phyloP scores from a whole-genome alignment of 305 asterid species.

The Withania somnifera region DNA sequence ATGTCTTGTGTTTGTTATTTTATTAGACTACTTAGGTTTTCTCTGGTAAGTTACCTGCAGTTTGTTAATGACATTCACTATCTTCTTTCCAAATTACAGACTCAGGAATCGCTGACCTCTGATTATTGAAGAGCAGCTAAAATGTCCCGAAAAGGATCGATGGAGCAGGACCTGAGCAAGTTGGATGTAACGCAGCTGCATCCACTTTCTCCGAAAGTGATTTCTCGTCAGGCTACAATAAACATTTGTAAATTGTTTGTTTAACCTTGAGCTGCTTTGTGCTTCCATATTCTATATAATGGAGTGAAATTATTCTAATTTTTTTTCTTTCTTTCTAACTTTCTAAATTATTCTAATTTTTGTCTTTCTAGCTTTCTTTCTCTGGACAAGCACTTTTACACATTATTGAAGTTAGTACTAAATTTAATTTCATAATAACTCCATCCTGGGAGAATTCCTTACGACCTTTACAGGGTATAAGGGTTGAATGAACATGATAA shows the following conservation, averaged over 20 bases:
- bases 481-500: too few species aligned
- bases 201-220: slow-evolving; percentile 96
- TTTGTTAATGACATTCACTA: not conserved
- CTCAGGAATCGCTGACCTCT: not conserved
- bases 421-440: slow-evolving; percentile 5
- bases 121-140: slow-evolving; percentile 18
- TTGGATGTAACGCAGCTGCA: slow-evolving; percentile 63
- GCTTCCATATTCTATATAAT: not conserved
- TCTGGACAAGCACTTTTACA: not conserved
- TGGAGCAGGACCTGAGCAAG: slow-evolving; percentile 94
- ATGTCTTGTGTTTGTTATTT: not conserved
- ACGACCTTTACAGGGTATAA: too few species aligned
- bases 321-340: too few species aligned
- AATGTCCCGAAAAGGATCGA: slow-evolving; percentile 83
- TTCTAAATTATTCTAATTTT: too few species aligned
- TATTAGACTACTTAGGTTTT: not conserved
- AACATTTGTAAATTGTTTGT: slow-evolving; percentile 49
- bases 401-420: not conserved
- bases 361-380: not conserved
- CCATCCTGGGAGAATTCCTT: too few species aligned
- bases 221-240: slow-evolving; percentile 92
- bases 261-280: not conserved
- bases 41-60: not conserved
- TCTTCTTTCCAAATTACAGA: slow-evolving; percentile 7
- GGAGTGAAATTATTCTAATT: not conserved